Conservation (phyloP, 139 green algal species). For the Edaphochlamys debaryana region DNA sequence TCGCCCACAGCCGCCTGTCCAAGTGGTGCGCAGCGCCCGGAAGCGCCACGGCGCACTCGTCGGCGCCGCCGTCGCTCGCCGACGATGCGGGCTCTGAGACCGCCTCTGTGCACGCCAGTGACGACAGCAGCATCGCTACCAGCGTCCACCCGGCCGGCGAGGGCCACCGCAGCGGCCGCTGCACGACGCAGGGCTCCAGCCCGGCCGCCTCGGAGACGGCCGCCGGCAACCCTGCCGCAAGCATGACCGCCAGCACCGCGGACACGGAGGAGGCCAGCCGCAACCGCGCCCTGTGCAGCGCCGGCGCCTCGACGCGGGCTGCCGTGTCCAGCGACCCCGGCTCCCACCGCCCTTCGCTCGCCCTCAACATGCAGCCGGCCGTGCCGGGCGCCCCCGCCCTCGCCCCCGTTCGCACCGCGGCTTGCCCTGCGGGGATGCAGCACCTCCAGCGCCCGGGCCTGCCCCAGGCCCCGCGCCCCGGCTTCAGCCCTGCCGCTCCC, state of each 20-base stretch:
- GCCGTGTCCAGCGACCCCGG: constrained; percentile 18
- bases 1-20: constrained; percentile 1
- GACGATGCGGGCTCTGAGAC: constrained; percentile 29
- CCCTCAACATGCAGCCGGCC: no score
- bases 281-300: not conserved
- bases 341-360: not conserved
- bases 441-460: no score
- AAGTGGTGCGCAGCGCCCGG: constrained; percentile 17
- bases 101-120: constrained; percentile 24
- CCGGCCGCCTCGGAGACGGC: no score
- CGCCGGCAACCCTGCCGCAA: no score
- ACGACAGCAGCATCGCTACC: constrained; percentile 21
- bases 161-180: not conserved
- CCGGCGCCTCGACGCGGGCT: not conserved
- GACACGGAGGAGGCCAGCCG: no score
- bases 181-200: no score
- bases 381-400: constrained; percentile 20
- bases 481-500: no score
- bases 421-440: no score
- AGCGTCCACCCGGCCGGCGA: not conserved
- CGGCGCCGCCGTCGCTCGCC: not conserved
- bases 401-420: constrained; percentile 6
- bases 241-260: no score
- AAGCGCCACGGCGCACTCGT: not conserved
- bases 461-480: no score